Percentiles rank a stretch among this genome's conserved stretches.
These are phyloP conservation scores for Fonsecaea erecta DNA, from an alignment of 2,329 filamentous ascomycete genomes.

Conservation along the genomic window DNA sequence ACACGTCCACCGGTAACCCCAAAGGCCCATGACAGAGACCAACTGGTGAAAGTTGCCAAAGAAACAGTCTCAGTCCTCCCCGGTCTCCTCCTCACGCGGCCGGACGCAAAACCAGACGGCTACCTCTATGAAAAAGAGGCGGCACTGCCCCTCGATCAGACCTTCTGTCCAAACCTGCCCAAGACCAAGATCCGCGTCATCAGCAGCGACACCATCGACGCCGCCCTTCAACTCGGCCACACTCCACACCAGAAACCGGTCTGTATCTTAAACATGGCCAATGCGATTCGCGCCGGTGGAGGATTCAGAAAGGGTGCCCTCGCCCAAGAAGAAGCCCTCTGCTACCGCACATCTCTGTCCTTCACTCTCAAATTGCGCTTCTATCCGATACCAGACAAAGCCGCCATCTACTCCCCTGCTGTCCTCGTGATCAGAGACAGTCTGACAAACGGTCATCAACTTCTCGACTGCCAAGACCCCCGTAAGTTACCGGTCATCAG, in stretches of 20 bases:
- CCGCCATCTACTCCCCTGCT: conserved; percentile 64
- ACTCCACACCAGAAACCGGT: conserved; percentile 47
- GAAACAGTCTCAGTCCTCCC: conserved; percentile 58
- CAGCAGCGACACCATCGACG: conserved; percentile 63
- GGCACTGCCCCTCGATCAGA: conserved; percentile 47
- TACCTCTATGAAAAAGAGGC: conserved; percentile 45
- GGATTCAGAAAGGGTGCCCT: conserved; percentile 66
- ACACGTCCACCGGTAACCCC: conserved; percentile 9
- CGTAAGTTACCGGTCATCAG: conserved; percentile 58
- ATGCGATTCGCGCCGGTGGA: conserved; percentile 62
- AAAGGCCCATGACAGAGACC: conserved; percentile 17
- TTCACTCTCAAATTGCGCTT: conserved; percentile 48
- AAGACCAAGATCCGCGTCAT: conserved; percentile 55
- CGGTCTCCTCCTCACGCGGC: conserved; percentile 52
- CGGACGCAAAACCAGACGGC: conserved; percentile 47
- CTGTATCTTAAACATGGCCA: conserved; percentile 71
- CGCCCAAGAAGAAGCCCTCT: conserved; percentile 72
- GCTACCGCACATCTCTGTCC: conserved; percentile 61
- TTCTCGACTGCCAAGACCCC: conserved; percentile 49
- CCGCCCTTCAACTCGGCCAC: conserved; percentile 52
- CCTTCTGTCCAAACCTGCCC: conserved; percentile 50
- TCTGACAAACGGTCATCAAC: conserved; percentile 52
- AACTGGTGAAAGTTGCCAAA: conserved; percentile 50
- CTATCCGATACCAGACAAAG: conserved; percentile 59
- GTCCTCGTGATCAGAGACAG: conserved; percentile 64